Evolutionary conservation across 2,329 filamentous ascomycete genomes (phyloP), one percentile per base, ranked within the genome.

Genomic region (Escovopsis sp.): DNA sequence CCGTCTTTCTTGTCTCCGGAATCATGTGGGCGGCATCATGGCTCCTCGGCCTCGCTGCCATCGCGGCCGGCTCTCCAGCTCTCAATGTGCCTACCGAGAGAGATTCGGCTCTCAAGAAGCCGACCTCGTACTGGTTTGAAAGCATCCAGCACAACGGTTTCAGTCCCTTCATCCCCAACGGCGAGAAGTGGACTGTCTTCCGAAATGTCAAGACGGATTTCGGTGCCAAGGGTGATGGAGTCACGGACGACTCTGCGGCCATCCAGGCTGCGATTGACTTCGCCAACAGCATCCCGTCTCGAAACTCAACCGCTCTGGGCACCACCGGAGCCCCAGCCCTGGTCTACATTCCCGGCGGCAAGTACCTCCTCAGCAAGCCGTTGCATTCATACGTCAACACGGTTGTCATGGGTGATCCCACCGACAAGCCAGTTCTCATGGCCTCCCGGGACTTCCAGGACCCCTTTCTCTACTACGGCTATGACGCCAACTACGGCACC

Each of bases 211-310:
- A 70, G 59, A 47, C 45, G 7, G 77, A 82, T 49, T 84, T 71
- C 54, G 80, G 80, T 38, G 80, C 80, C 30, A 71, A 66, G 50
- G 78, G 78, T 62, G 71, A 70, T 57, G 69, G 65, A 43, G 59
- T 65, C 0, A 81, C 80, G 19, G 86, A 94, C 58, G 85, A 91
- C 57, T 89, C 85, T 0, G 76, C 64, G 2, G 82, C 85, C 39
- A 89, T 94, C 23, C 48, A 49, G 42, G 47, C 48, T 7, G 48
- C 47, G 11, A 40, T 49, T 34, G 41, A 48, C 39, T 49, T 41
- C 40, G 46, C 41, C 26, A 46, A 45, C 12, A 41, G 40, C n/a
- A 48, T 40, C 6, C 23, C 42, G 7, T 39, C 12, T 12, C 46
- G 48, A 23, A 46, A 41, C 28, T 43, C 42, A 3, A 40, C 42